phyloP scores from a whole-genome alignment of 1,139 yeast genomes.

The Yamadazyma epiphylla region DNA sequence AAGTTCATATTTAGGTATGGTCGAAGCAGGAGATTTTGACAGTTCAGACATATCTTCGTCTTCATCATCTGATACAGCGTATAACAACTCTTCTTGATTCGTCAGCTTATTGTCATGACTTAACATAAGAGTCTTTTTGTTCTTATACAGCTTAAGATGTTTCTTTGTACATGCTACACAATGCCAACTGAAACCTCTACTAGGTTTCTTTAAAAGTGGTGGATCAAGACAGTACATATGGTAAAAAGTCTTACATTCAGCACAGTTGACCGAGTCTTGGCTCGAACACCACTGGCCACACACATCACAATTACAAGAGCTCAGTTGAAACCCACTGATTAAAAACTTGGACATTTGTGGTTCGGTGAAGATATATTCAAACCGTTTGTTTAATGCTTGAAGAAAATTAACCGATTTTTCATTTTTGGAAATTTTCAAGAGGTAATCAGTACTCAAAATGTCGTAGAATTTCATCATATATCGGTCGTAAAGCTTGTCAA shows the following conservation, averaged over 20 bases:
- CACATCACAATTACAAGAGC: constrained; percentile 54
- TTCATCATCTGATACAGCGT: constrained; percentile 1
- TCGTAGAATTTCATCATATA: constrained; percentile 84
- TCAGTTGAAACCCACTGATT: constrained; percentile 56
- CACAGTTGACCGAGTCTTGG: constrained; percentile 76
- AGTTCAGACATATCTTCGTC: constrained; percentile 2
- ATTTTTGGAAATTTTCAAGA: constrained; percentile 7
- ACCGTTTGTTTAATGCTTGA: constrained; percentile 62
- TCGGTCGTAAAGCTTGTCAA: constrained; percentile 81
- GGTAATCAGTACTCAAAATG: constrained; percentile 29
- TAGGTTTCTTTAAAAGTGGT: constrained; percentile 74
- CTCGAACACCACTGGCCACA: constrained; percentile 85
- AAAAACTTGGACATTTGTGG: constrained; percentile 64
- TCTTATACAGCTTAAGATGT: constrained; percentile 25
- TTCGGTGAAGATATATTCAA: constrained; percentile 74
- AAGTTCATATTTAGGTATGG: constrained; percentile 57
- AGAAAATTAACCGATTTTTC: constrained; percentile 54
- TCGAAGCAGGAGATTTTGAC: constrained; percentile 4
- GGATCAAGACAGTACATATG: constrained; percentile 89
- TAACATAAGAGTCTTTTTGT: constrained; percentile 35
- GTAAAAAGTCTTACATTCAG: constrained; percentile 65
- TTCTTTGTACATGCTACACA: constrained; percentile 72
- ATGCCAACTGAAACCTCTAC: constrained; percentile 91
- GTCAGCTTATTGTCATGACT: constrained; percentile 43
- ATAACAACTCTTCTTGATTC: constrained; percentile 22